Conservation (phyloP, 1,139 yeast genomes). For the Suhomyces bolitotheri region DNA sequence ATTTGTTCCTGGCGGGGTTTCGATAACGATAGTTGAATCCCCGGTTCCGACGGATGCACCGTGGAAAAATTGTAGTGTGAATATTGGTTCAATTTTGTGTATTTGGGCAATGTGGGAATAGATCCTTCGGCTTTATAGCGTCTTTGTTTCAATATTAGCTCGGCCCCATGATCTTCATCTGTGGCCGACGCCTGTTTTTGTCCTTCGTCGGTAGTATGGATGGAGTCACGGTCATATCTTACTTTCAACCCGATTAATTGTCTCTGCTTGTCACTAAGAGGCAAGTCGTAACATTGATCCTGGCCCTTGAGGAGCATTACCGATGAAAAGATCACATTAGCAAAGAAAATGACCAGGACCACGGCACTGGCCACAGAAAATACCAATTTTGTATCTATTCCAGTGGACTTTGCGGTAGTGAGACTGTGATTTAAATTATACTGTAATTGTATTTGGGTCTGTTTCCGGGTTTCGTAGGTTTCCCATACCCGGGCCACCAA, state of each 20-base stretch:
- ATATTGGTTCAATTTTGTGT: constrained; percentile 10
- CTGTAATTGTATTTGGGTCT: constrained; percentile 10
- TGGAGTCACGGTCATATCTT: constrained; percentile 2
- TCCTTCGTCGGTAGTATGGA: constrained; percentile 4
- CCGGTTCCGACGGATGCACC: not conserved
- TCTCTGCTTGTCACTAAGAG: constrained; percentile 40
- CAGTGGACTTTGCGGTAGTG: not conserved
- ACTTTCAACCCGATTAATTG: constrained; percentile 33
- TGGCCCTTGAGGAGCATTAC: constrained; percentile 28
- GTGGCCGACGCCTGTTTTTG: constrained; percentile 11
- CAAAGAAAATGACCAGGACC: constrained; percentile 13
- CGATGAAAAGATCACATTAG: constrained; percentile 21
- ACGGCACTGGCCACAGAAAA: constrained; percentile 5
- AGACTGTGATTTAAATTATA: constrained; percentile 10
- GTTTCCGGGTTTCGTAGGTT: constrained; percentile 13
- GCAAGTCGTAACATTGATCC: constrained; percentile 46
- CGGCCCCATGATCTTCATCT: constrained; percentile 1
- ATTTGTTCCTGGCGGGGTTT: constrained; percentile 1
- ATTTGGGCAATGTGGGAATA: constrained; percentile 8
- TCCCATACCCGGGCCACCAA: constrained; percentile 14
- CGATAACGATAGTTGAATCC: constrained; percentile 4
- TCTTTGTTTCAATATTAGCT: constrained; percentile 15
- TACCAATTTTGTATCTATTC: not conserved
- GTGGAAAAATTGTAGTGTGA: constrained; percentile 6
- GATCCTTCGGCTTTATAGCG: constrained; percentile 9